Conservation (phyloP, 2,329 filamentous ascomycete genomes). For the Aspergillus felis region DNA sequence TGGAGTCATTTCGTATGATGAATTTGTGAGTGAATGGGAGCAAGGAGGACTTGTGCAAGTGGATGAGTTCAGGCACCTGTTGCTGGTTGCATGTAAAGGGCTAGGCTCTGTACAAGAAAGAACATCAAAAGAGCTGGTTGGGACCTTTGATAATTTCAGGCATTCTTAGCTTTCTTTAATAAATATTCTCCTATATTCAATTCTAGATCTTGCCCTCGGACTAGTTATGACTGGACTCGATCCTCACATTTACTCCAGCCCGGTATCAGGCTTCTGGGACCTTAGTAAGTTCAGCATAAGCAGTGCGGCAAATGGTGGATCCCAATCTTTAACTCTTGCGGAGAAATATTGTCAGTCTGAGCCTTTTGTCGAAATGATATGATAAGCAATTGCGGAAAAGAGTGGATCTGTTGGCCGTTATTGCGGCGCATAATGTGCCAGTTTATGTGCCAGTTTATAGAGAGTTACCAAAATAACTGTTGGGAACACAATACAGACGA, state of each 20-base stretch:
- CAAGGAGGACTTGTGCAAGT: neutral
- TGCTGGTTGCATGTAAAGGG: conserved; percentile 4
- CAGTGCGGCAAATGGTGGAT: neutral
- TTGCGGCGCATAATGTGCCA: neutral
- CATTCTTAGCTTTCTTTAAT: neutral
- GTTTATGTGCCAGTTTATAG: too few species aligned
- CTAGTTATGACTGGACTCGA: neutral
- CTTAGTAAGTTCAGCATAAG: neutral
- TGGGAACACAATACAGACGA: too few species aligned
- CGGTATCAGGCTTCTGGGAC: neutral
- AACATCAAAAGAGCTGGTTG: neutral
- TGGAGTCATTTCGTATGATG: neutral
- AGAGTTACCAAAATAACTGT: too few species aligned
- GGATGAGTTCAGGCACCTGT: neutral
- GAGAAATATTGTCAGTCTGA: neutral
- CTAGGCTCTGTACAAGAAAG: neutral
- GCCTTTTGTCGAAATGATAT: neutral
- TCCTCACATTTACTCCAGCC: neutral
- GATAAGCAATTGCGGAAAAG: neutral
- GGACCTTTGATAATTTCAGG: neutral
- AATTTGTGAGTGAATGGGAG: conserved; percentile 4
- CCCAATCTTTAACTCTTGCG: neutral
- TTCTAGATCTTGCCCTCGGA: neutral
- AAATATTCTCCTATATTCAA: neutral
- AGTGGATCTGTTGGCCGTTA: neutral